Percentiles rank a stretch among this genome's conserved stretches.
Conservation (phyloP, 2,329 filamentous ascomycete genomes). For the Cladophialophora carrionii region DNA sequence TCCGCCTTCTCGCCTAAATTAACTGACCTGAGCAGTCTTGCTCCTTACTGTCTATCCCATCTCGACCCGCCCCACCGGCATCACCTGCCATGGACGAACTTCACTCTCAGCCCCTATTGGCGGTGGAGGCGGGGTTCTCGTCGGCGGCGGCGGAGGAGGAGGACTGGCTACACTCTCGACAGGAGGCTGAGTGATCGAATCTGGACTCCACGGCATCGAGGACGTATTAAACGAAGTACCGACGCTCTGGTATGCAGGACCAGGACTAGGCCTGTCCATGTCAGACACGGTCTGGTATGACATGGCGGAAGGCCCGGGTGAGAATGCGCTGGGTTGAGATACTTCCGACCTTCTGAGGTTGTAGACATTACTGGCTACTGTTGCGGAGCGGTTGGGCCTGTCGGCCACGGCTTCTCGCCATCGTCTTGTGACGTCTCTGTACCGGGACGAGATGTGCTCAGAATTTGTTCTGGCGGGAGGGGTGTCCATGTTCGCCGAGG, state of each 20-base stretch:
- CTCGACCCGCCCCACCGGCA: not conserved
- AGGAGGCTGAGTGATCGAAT: conserved; percentile 3
- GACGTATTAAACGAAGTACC: not conserved
- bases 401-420: not conserved
- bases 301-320: not conserved
- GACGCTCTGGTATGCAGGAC: not conserved
- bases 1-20: too few species aligned
- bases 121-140: not conserved
- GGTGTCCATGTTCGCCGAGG: not conserved
- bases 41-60: not conserved
- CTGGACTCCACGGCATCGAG: conserved; percentile 6
- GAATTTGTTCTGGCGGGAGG: conserved; percentile 2
- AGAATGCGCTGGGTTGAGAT: conserved; percentile 1
- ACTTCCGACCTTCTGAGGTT: not conserved
- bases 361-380: conserved; percentile 1
- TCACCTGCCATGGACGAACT: not conserved
- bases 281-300: not conserved
- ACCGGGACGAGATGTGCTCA: not conserved
- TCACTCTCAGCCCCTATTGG: not conserved
- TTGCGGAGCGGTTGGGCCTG: conserved; percentile 4
- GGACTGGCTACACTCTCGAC: not conserved
- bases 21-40: not conserved
- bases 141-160: conserved; percentile 8
- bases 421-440: not conserved
- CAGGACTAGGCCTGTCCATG: not conserved